These are phyloP conservation scores for Termitomyces sp. DNA, from an alignment of 768 basidiomycete genomes.

Conservation along the genomic window DNA sequence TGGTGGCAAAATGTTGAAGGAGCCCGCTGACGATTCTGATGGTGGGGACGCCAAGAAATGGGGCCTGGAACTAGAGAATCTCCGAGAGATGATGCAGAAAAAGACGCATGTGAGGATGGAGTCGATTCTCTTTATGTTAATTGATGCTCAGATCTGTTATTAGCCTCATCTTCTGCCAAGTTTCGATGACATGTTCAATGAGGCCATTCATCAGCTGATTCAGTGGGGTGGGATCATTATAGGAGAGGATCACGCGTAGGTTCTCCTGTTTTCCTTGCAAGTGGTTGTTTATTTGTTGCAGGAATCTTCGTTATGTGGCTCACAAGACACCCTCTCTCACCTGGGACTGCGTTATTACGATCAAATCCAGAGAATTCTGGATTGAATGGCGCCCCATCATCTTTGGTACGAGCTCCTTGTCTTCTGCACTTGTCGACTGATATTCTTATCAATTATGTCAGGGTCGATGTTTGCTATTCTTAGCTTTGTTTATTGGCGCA, in stretches of 20 bases:
- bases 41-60: conserved; percentile 72
- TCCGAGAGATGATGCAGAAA: conserved; percentile 53
- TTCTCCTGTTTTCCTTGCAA: conserved; percentile 13
- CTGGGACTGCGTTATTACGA: conserved; percentile 58
- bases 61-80: conserved; percentile 57
- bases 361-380: conserved; percentile 66
- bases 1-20: conserved; percentile 31
- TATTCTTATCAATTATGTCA: not conserved
- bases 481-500: conserved; percentile 9
- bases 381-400: conserved; percentile 59
- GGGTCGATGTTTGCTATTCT: conserved; percentile 3
- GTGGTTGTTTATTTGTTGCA: conserved; percentile 22
- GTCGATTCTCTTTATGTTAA: not conserved
- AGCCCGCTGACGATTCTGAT: conserved; percentile 34
- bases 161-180: conserved; percentile 49
- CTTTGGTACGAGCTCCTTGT: conserved; percentile 39
- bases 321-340: conserved; percentile 65
- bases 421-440: conserved; percentile 3
- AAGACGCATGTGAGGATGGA: conserved; percentile 44
- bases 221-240: conserved; percentile 70
- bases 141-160: conserved; percentile 1
- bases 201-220: conserved; percentile 72
- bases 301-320: conserved; percentile 70
- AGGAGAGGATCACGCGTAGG: conserved; percentile 61
- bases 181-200: conserved; percentile 72